Evolutionary conservation across 2,329 filamentous ascomycete genomes (phyloP), one percentile per base, ranked within the genome.

Genomic region (Hymenoscyphus fraxineus): DNA sequence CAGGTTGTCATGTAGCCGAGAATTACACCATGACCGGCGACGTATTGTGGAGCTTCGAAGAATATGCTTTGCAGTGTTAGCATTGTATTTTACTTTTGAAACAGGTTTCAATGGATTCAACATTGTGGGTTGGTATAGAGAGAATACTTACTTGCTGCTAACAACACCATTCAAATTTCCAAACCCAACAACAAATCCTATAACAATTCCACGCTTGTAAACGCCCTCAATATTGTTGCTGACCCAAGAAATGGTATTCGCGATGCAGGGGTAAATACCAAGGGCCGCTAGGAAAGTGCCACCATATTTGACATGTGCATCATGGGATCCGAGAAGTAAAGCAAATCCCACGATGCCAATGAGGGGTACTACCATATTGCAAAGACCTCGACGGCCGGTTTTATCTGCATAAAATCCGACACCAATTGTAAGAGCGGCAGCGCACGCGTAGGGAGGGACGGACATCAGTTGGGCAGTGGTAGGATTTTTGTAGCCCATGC

Each of bases 161-260:
- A 70, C 63, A 44, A 71, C 59, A 55, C 93, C 93, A 74, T 96
- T 96, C 57, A 97, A 80, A 74, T 97, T 96, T 32, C 93, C 93
- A 90, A 91, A 96, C 32, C 90, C 92, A 67, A 97, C 95, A 61
- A 96, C 89, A 67, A 96, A 87, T 0, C 93, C 93, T 1, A 97
- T 79, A 0, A 91, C 91, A 19, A 96, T 88, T 47, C 92, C 93
- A 47, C 93, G 86, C 80, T 96, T 97, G 78, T 96, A 96, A 2
- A 94, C 90, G 19, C 93, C 89, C 77, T 97, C 93, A 38, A 88
- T 84, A 68, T 97, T 97, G 78, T 97, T 97, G 61, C 88, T 87
- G 27, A 89, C 82, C 93, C 93, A 97, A 1, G 88, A 87, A 68
- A 97, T 91, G 0, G 92, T 96, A 74, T 96, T 95, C 12, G 91